These are phyloP conservation scores for Solanum medicagineum DNA, from an alignment of 257 asterid genomes.

Conservation along the genomic window DNA sequence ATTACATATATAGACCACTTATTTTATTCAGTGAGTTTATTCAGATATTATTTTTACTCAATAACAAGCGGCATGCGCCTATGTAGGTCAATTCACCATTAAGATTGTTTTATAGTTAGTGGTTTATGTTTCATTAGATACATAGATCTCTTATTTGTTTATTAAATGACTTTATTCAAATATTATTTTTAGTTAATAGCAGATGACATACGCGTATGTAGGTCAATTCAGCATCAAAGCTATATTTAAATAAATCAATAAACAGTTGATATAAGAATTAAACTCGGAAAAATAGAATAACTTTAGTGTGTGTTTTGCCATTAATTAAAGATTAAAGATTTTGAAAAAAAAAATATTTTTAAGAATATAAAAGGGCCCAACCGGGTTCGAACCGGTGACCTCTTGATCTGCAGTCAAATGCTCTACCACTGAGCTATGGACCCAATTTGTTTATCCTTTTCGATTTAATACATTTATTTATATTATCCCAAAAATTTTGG, in stretches of 20 bases:
- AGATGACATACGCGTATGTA: background rate
- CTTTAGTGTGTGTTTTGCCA: background rate
- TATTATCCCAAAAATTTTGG: too few species aligned
- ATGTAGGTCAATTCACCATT: too few species aligned
- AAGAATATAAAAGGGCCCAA: constrained; percentile 8
- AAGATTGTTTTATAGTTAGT: background rate
- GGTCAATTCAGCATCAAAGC: background rate
- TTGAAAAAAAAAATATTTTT: background rate
- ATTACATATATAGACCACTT: background rate
- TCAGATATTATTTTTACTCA: too few species aligned
- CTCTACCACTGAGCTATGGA: constrained; percentile 94
- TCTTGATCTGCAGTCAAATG: constrained; percentile 55
- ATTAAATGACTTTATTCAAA: background rate
- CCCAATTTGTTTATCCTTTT: background rate
- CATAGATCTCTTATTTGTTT: background rate
- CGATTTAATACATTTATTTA: background rate
- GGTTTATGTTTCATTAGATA: background rate
- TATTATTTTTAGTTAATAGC: background rate
- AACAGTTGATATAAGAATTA: background rate
- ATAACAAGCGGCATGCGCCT: too few species aligned
- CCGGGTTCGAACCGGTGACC: constrained; percentile 37
- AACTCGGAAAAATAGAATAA: background rate
- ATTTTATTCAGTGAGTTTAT: too few species aligned
- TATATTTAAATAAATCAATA: background rate
- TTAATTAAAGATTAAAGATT: background rate